Evolutionary conservation across 2,329 filamentous ascomycete genomes (phyloP), one percentile per base, ranked within the genome.

Genomic region (Trichoderma endophyticum): DNA sequence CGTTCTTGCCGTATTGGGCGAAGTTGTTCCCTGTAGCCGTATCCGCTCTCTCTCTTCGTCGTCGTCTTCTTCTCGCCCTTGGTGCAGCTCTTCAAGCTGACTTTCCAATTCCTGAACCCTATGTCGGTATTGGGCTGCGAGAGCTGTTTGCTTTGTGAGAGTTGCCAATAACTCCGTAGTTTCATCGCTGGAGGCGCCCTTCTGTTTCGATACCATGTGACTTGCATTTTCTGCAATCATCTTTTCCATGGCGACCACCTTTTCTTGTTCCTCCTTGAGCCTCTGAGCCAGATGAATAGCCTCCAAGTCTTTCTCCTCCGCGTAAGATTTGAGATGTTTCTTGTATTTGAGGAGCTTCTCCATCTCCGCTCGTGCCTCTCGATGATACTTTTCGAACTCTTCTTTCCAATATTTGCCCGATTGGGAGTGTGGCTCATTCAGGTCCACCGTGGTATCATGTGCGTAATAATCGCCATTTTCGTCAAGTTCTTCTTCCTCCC

Each of bases 321-420:
- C 93, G 78, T 91, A 95, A 70, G 90, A 91, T 81, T 93, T 95
- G 71, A 92, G 92, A 73, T 93, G 85, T 78, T 93, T 89, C 83
- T 94, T 93, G 84, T 94, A 95, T 78, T 89, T 89, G 78, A 95
- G 87, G 77, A 95, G 85, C 82, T 92, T 93, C 82, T 90, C 90
- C 85, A 94, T 91, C 80, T 95, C 91, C 57, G 85, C 86, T 79
- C 89, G 89, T 74, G 92, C 92, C 74, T 92, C 91, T 59, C 89
- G 85, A 63, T 93, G 90, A 77, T 95, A 95, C 70, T 86, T 87
- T 75, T 93, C 87, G 76, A 92, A 95, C 77, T 94, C 89, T 28
- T 88, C 86, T 81, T 95, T 95, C 93, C 93, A 95, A 81, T 92
- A 94, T 76, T 88, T 90, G 7, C 92, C 92, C 4, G 92, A 94